phyloP scores from a whole-genome alignment of 1,139 yeast genomes.

The Suhomyces chickasaworum region DNA sequence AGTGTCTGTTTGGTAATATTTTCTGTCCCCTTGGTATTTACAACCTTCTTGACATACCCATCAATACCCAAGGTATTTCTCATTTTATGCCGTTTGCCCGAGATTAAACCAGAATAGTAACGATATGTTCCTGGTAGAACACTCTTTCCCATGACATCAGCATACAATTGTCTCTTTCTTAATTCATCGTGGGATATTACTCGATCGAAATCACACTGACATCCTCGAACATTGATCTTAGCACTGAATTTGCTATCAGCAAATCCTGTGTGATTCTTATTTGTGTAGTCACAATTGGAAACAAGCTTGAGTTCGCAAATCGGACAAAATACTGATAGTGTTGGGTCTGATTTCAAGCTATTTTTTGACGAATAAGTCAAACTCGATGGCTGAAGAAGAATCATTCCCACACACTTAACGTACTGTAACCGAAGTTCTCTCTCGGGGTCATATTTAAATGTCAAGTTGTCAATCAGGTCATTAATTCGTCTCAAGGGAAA shows the following conservation, averaged over 20 bases:
- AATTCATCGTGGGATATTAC: slow-evolving; percentile 22
- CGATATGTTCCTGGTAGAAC: slow-evolving; percentile 20
- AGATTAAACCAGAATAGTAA: slow-evolving; percentile 16
- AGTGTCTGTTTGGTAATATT: background rate
- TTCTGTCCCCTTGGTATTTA: background rate
- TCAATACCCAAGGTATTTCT: slow-evolving; percentile 9
- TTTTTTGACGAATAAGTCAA: slow-evolving; percentile 2
- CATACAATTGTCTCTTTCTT: slow-evolving; percentile 25
- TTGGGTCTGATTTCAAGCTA: slow-evolving; percentile 12
- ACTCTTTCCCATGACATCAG: slow-evolving; percentile 17
- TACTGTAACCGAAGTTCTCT: slow-evolving; percentile 8
- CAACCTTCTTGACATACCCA: slow-evolving; percentile 5
- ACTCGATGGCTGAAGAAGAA: slow-evolving; percentile 3
- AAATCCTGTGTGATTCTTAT: slow-evolving; percentile 23
- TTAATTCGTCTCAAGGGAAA: slow-evolving; percentile 29
- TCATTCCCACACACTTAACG: slow-evolving; percentile 8
- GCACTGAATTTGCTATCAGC: slow-evolving; percentile 22
- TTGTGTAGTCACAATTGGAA: slow-evolving; percentile 20
- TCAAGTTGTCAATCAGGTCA: slow-evolving; percentile 24
- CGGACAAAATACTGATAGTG: slow-evolving; percentile 22
- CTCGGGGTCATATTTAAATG: slow-evolving; percentile 24
- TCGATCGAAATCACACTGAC: slow-evolving; percentile 9
- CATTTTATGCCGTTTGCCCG: slow-evolving; percentile 3
- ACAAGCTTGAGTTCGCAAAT: slow-evolving; percentile 18
- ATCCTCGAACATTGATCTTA: slow-evolving; percentile 6